A percentile compares a stretch with the other conserved stretches of the same genome.
Evolutionary conservation across 2,329 filamentous ascomycete species (phyloP).

Genomic region (Trichoderma citrinoviride): DNA sequence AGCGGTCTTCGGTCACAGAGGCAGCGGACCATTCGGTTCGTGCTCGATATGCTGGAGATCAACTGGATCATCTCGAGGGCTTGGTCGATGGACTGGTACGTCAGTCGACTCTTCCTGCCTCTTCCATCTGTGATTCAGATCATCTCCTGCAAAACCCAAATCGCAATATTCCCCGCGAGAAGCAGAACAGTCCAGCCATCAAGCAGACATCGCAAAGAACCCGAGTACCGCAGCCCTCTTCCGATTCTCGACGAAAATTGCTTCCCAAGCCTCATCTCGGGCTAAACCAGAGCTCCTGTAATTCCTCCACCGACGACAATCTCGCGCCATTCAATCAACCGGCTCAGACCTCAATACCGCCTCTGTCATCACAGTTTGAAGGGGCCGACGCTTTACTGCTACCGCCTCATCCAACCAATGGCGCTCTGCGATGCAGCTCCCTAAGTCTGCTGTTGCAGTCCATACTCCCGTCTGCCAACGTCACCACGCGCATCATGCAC

Average conservation of each 20-base stretch:
- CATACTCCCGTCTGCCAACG: slow-evolving; percentile 1
- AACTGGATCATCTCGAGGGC: background rate
- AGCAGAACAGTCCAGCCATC: background rate
- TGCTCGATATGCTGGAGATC: background rate
- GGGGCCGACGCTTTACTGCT: background rate
- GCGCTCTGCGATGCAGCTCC: background rate
- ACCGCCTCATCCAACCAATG: background rate
- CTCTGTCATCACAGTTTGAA: background rate
- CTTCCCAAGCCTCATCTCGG: background rate
- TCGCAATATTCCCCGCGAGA: background rate
- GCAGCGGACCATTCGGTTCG: background rate
- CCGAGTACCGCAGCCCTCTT: background rate
- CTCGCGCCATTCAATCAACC: background rate
- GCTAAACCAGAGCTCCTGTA: background rate
- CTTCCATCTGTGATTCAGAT: background rate
- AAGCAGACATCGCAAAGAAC: background rate
- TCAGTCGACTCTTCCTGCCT: background rate
- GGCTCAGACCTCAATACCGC: background rate
- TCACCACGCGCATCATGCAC: slow-evolving; percentile 14
- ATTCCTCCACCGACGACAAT: background rate
- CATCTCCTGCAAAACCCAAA: background rate
- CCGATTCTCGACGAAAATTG: background rate
- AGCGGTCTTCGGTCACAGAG: background rate
- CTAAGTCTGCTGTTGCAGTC: background rate
- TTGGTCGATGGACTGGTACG: background rate